phyloP scores from a whole-genome alignment of 2,329 filamentous ascomycete genomes.

The Hypoxylon sp. region DNA sequence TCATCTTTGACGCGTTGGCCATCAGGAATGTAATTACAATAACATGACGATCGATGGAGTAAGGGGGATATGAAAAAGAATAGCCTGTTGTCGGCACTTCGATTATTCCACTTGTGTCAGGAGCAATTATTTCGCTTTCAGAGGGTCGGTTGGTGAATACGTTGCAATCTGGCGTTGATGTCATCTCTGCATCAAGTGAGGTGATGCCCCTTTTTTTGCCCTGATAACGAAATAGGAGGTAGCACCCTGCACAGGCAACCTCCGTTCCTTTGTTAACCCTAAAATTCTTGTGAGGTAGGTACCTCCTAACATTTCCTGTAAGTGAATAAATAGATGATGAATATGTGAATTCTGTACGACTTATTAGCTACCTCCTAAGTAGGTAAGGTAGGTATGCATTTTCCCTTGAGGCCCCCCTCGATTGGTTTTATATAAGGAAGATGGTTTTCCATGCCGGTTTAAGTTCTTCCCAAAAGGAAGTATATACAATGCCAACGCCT shows the following conservation, averaged over 20 bases:
- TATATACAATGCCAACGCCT: too few species aligned
- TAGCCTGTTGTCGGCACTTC: conserved; percentile 30
- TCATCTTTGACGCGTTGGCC: background rate
- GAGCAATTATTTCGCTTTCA: background rate
- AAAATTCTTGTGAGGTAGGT: background rate
- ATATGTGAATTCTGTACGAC: too few species aligned
- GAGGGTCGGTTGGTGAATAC: conserved; percentile 5
- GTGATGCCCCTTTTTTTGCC: conserved; percentile 27
- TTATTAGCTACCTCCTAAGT: too few species aligned
- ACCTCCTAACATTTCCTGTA: background rate
- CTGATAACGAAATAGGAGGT: background rate
- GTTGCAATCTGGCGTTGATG: conserved; percentile 39
- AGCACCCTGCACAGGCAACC: background rate
- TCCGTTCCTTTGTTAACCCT: background rate
- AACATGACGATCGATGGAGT: background rate
- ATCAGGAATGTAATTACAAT: background rate
- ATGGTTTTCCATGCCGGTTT: too few species aligned
- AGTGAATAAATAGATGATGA: background rate
- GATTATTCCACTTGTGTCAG: background rate
- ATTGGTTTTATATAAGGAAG: too few species aligned
- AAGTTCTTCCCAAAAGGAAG: too few species aligned
- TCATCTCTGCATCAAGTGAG: conserved; percentile 34
- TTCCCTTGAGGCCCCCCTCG: too few species aligned
- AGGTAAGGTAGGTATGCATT: too few species aligned
- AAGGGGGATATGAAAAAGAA: conserved; percentile 3